Evolutionary conservation across 1,284 basidiomycete genomes (phyloP), one percentile per base, ranked within the genome.

Genomic region (Ustilago nuda): DNA sequence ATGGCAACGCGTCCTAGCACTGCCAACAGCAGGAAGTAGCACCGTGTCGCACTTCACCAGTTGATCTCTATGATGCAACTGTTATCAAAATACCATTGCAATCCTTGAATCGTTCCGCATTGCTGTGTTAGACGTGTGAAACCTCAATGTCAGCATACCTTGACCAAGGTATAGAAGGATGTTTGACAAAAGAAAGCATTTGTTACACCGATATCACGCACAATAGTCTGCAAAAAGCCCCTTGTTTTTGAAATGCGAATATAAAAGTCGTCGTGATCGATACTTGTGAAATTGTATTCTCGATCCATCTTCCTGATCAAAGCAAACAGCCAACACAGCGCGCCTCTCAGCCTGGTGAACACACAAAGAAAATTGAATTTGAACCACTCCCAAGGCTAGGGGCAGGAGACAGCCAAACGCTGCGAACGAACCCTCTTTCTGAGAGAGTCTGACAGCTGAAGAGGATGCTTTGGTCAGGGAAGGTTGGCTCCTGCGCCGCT

Each of bases 401-500:
- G 66, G 60, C 60, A 58, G 66, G 56, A 12, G 56, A 50, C 66
- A 68, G 66, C 66, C 27, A 15, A 37, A 35, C 36, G 52, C 33
- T 53, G 32, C 33, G 32, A 27, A 50, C 48, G 48, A 50, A 13
- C 48, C 48, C 48, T 50, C 48, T 50, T 13, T 50, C 15, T 17
- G 36, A 37, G 36, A 9, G 12, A 41, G 15, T 15, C 13, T 41
- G 39, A 41, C 39, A 41, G 39, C 39, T 41, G 39, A 15, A 43
- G 43, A 41, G 41, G n/a, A 39, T 62, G 32, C 19, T 57, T 43
- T 39, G 37, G 50, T 30, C 17, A 68, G 37, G 72, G 23, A 27
- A 27, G 23, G 66, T 74, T 74, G 72, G 66, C 72, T 64, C 65
- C 55, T 74, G 66, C 72, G 64, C 58, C 23, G 23, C 23, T 27